phyloP scores from a whole-genome alignment of 208 protist species.

The Entamoeba nuttalli region DNA sequence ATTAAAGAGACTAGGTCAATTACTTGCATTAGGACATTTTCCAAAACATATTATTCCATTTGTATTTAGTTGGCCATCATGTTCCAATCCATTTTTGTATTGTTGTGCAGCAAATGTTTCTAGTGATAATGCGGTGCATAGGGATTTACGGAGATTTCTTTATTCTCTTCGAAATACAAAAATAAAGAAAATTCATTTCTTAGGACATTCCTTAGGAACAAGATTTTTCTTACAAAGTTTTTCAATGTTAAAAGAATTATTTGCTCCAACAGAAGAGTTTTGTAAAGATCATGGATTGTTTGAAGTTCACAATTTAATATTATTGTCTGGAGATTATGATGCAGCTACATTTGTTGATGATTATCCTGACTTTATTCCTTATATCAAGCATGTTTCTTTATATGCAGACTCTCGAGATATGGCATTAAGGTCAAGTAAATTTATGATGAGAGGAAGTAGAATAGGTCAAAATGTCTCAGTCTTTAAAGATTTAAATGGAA shows the following conservation, averaged over 20 bases:
- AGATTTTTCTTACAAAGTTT: neutral
- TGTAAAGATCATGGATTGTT: neutral
- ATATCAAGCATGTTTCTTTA: neutral
- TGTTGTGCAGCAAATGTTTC: neutral
- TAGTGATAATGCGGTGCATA: neutral
- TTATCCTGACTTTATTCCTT: neutral
- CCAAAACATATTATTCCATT: neutral
- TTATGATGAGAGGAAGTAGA: neutral
- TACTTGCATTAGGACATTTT: neutral
- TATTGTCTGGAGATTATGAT: neutral
- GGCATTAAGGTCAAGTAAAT: neutral
- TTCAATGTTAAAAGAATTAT: neutral
- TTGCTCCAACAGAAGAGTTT: neutral
- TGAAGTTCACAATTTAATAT: neutral
- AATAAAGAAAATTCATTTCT: neutral
- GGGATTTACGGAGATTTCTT: neutral
- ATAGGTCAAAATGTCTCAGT: neutral
- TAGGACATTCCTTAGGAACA: neutral
- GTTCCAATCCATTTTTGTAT: neutral
- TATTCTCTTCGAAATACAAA: neutral
- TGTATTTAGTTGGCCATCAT: neutral
- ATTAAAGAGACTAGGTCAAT: neutral
- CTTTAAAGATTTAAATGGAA: neutral
- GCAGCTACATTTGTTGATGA: neutral
- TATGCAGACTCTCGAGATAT: neutral